Base-by-base conservation (phyloP, 139 green algal genomes). In the Spirogloea muscicola region DNA sequence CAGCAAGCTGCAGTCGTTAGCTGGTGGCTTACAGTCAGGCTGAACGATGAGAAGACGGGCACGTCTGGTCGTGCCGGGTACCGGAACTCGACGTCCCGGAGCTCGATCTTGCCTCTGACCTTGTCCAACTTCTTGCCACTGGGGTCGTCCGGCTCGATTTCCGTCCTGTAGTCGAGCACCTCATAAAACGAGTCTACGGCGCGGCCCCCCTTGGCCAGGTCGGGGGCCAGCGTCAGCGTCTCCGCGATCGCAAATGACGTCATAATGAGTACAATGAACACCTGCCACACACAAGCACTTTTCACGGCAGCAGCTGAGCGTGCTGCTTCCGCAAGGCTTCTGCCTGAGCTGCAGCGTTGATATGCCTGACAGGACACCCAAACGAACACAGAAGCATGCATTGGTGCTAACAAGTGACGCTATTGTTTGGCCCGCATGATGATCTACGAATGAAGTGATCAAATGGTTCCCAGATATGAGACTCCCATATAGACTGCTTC, bases 1-100 rank as follows among this genome's bases (percentile, higher is more conserved):
- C n/a, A n/a, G n/a, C n/a, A n/a, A n/a, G n/a, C n/a, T n/a, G n/a
- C n/a, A n/a, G n/a, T n/a, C n/a, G n/a, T n/a, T n/a, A n/a, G n/a
- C n/a, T n/a, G n/a, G n/a, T n/a, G n/a, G 9, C 10, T 27, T 37
- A 84, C 38, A 7, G 21, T 31, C 68, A 96, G 80, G 69, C 65
- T 81, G 51, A 96, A 88, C 62, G 86, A 59, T 25, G 10, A 3
- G n/a, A 84, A 84, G 4, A 86, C 34, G 7, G 44, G 9, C 31
- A 77, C 72, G 25, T 78, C 74, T n/a, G 74, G 74, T 38, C 74
- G 55, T 16, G 38, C 44, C 2, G 92, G 92, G 86, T 97, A 97
- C 40, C 75, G 42, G 44, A 96, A 96, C 5, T 39, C 16, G 36
- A 95, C 90, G 41, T 86, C 49, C 1, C 59, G 51, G 43, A 95